Conservation (phyloP, 176 grass and related monocot genomes). For the Rhynchospora pubera region DNA sequence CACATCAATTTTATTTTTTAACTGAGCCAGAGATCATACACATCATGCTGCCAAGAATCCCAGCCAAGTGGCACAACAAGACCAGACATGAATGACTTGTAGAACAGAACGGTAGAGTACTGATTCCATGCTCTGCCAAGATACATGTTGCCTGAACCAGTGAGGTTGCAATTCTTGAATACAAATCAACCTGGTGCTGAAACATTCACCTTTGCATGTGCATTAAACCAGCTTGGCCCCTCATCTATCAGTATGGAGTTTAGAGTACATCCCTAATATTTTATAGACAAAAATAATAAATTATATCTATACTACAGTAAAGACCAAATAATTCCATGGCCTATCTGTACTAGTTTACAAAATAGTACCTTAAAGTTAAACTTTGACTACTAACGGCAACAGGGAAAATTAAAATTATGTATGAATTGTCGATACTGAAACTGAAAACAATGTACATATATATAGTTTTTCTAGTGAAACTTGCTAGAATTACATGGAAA, state of each 20-base stretch:
- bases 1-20: no score
- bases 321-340: neutral
- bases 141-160: slow-evolving; percentile 6
- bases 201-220: slow-evolving; percentile 13
- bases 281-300: neutral
- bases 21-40: slow-evolving; percentile 11
- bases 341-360: neutral
- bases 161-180: slow-evolving; percentile 38
- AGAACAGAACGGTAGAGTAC: slow-evolving; percentile 54
- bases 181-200: slow-evolving; percentile 26
- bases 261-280: slow-evolving; percentile 16
- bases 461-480: no score
- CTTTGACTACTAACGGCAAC: no score
- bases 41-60: slow-evolving; percentile 23
- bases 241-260: slow-evolving; percentile 4
- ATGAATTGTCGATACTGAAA: no score
- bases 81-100: slow-evolving; percentile 23
- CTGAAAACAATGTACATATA: no score
- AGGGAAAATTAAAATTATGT: no score
- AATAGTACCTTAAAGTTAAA: no score
- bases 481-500: no score
- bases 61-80: slow-evolving; percentile 40
- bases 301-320: neutral
- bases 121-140: slow-evolving; percentile 67
- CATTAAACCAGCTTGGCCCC: slow-evolving; percentile 36